A percentile compares a stretch with the other conserved stretches of the same genome.
Evolutionary conservation across 331 rosid genomes (phyloP).

Genomic region (Acacia concinna): DNA sequence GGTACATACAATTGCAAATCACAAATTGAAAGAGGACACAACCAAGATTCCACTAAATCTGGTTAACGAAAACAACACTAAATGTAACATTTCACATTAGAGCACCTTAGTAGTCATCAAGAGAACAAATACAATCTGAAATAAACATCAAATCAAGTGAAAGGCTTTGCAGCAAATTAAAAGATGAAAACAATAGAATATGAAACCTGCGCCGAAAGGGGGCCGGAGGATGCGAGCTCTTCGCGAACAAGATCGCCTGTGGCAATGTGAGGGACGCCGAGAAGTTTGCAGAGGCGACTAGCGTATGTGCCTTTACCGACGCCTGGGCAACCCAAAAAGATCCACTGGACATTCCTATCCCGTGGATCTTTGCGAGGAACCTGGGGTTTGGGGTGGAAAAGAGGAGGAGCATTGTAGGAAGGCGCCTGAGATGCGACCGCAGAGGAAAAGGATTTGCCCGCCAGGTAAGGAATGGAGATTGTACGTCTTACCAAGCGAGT

Average conservation of each 20-base stretch:
- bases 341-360: conserved; percentile 78
- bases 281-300: conserved; percentile 76
- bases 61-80: conserved; percentile 10
- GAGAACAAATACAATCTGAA: not conserved
- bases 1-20: conserved; percentile 7
- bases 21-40: not conserved
- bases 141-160: not conserved
- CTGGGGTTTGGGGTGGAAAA: conserved; percentile 32
- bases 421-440: conserved; percentile 38
- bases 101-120: not conserved
- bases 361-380: conserved; percentile 43
- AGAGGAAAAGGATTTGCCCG: conserved; percentile 41
- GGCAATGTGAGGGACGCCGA: conserved; percentile 82
- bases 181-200: not conserved
- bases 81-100: conserved; percentile 12
- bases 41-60: conserved; percentile 1
- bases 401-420: conserved; percentile 23
- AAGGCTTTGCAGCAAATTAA: not conserved
- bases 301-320: conserved; percentile 96
- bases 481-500: conserved; percentile 60
- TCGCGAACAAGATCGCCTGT: conserved; percentile 95
- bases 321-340: conserved; percentile 88
- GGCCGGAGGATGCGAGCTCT: conserved; percentile 78
- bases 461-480: conserved; percentile 34
- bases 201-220: conserved; percentile 68